A percentile compares a stretch with the other conserved stretches of the same genome.
Conservation (phyloP, 495 filamentous ascomycete species). For the Podospora pseudocomata region DNA sequence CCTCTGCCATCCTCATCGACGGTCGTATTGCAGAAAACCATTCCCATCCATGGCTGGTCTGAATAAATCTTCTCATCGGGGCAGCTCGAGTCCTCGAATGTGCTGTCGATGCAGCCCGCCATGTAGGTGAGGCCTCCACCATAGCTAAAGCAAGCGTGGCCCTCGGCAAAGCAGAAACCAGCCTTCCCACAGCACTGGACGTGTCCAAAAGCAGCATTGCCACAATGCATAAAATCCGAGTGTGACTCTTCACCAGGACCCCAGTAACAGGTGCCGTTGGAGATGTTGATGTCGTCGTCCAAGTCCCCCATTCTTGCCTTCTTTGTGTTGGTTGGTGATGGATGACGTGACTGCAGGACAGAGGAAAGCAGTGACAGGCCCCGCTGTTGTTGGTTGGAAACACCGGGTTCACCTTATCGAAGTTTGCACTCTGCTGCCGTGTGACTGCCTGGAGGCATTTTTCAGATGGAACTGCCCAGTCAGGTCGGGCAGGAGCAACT, state of each 20-base stretch:
- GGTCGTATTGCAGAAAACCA: slow-evolving; percentile 28
- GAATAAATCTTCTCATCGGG: slow-evolving; percentile 20
- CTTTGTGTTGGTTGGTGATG: background rate
- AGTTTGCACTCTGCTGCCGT: too few relatives aligned
- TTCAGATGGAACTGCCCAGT: too few relatives aligned
- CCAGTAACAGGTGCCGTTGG: slow-evolving; percentile 39
- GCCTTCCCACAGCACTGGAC: slow-evolving; percentile 37
- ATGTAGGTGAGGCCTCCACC: slow-evolving; percentile 31
- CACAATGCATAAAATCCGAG: slow-evolving; percentile 34
- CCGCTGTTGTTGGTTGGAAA: too few relatives aligned
- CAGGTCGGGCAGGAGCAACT: too few relatives aligned
- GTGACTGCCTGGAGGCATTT: too few relatives aligned
- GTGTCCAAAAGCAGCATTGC: slow-evolving; percentile 33
- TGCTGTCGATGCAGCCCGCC: slow-evolving; percentile 32
- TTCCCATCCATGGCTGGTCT: slow-evolving; percentile 24
- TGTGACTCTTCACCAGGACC: slow-evolving; percentile 6
- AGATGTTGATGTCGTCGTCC: slow-evolving; percentile 22
- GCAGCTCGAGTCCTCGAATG: slow-evolving; percentile 20
- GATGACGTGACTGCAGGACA: background rate
- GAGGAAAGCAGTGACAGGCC: background rate
- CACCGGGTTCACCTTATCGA: too few relatives aligned
- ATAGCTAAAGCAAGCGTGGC: slow-evolving; percentile 29
- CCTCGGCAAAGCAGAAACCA: slow-evolving; percentile 30
- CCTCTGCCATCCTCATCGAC: slow-evolving; percentile 14
- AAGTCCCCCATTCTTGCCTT: slow-evolving; percentile 10